Conservation (phyloP, 2,329 filamentous ascomycete genomes). For the Phialemonium atrogriseum region DNA sequence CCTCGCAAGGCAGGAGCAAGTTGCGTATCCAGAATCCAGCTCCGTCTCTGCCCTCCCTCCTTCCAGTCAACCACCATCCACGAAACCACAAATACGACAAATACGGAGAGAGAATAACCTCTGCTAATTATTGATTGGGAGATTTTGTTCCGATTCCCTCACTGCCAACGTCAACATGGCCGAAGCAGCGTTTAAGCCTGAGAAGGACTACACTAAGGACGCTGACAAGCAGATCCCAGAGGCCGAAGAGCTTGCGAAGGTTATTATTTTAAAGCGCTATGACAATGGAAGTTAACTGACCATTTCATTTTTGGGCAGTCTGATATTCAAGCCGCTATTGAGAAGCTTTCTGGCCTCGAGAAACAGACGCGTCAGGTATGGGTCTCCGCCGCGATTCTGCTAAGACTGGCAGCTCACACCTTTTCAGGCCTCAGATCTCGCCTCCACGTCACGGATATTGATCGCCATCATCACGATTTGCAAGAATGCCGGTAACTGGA, state of each 20-base stretch:
- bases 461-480: constrained; percentile 87
- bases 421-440: constrained; percentile 82
- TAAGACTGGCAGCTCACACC: constrained; percentile 6
- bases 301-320: no score
- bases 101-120: no score
- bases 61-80: no score
- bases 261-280: constrained; percentile 23
- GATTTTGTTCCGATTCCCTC: not conserved
- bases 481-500: constrained; percentile 90
- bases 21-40: no score
- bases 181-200: constrained; percentile 77
- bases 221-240: constrained; percentile 87
- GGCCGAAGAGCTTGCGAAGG: constrained; percentile 82
- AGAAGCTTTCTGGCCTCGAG: constrained; percentile 86
- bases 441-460: constrained; percentile 84
- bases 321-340: constrained; percentile 82
- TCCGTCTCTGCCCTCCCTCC: no score
- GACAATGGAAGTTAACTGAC: constrained; percentile 33
- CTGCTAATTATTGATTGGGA: no score
- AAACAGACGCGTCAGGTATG: constrained; percentile 95
- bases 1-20: no score
- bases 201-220: constrained; percentile 98
- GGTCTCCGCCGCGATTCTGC: constrained; percentile 9
- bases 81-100: no score
- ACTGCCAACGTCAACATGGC: constrained; percentile 54